Evolutionary conservation across 2,329 filamentous ascomycete species (phyloP).

Genomic region (Clarireedia paspali): DNA sequence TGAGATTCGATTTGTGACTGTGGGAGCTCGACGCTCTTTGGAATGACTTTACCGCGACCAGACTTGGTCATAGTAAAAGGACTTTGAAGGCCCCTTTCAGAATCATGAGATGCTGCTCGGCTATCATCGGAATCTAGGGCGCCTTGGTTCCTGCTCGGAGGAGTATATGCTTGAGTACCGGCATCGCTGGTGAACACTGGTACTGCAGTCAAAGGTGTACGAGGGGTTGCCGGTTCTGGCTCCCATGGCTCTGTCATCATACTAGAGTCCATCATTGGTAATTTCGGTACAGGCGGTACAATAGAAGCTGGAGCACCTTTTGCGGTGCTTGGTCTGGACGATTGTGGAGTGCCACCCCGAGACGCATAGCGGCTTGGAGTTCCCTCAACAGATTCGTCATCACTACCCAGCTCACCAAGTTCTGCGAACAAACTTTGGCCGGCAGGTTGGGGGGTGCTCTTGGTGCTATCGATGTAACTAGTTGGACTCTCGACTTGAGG

Average conservation of each 20-base stretch:
- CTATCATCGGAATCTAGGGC: background rate
- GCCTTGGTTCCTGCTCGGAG: background rate
- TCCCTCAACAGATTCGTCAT: slow-evolving; percentile 52
- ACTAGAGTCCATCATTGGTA: slow-evolving; percentile 49
- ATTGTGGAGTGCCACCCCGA: slow-evolving; percentile 38
- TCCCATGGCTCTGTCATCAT: slow-evolving; percentile 54
- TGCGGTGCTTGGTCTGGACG: slow-evolving; percentile 21
- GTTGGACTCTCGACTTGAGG: slow-evolving; percentile 50
- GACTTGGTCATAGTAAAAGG: background rate
- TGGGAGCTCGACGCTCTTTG: background rate
- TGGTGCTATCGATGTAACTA: slow-evolving; percentile 43
- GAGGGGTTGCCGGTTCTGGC: slow-evolving; percentile 21
- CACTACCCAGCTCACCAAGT: slow-evolving; percentile 66
- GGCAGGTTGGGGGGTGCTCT: slow-evolving; percentile 41
- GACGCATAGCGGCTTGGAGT: slow-evolving; percentile 46
- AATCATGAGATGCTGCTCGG: background rate
- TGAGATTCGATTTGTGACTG: background rate
- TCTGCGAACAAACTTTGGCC: slow-evolving; percentile 87
- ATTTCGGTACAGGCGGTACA: slow-evolving; percentile 42
- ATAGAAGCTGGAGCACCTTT: slow-evolving; percentile 36
- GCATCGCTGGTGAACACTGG: slow-evolving; percentile 11
- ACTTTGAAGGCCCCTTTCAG: background rate
- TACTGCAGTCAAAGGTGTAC: slow-evolving; percentile 16
- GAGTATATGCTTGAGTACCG: background rate
- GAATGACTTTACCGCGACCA: background rate